Evolutionary conservation across 2,329 filamentous ascomycete genomes (phyloP), one percentile per base, ranked within the genome.

Genomic region (Epichloe gansuensis): DNA sequence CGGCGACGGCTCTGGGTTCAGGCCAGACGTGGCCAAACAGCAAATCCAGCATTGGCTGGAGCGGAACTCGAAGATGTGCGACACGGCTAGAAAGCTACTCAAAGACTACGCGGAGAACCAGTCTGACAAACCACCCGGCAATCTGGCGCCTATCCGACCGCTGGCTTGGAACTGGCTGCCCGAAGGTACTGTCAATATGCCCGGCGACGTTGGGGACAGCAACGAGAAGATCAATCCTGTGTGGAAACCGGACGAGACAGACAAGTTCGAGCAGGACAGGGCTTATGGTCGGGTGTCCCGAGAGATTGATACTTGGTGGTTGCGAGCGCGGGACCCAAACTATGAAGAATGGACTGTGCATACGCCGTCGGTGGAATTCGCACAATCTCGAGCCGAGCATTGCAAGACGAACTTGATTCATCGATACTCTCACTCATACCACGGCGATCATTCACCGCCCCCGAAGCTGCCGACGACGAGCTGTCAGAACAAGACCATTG

Each of bases 261-360:
- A 81, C 58, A 81, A 80, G 59, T 80, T 75, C 54, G 74, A 80
- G 60, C 77, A 82, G 60, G 80, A 84, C 60, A 71, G 70, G 34
- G 67, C 70, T 9, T 83, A 83, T 57, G 78, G 78, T 1, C 74
- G 78, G 39, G 80, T 84, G 0, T 85, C 81, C 1, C 72, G 79
- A 56, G 81, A 85, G 62, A 76, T 84, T 49, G 81, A 85, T 61
- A 74, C 73, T 2, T 85, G 81, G 81, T 85, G 81, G 80, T 71
- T 79, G 45, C 74, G 73, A 47, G 77, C 77, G 43, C 73, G 80
- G 42, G 78, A 83, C 55, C 76, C 76, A 2, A 83, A 83, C 59
- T 77, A 77, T 54, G 77, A 79, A 42, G 74, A 76, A 23, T 81
- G 78, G 75, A 72, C 75, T 34, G 72, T 79, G 0, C 70, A 70